Evolutionary conservation across 148 eudicot genomes (phyloP).

Genomic region (Simmondsia chinensis): DNA sequence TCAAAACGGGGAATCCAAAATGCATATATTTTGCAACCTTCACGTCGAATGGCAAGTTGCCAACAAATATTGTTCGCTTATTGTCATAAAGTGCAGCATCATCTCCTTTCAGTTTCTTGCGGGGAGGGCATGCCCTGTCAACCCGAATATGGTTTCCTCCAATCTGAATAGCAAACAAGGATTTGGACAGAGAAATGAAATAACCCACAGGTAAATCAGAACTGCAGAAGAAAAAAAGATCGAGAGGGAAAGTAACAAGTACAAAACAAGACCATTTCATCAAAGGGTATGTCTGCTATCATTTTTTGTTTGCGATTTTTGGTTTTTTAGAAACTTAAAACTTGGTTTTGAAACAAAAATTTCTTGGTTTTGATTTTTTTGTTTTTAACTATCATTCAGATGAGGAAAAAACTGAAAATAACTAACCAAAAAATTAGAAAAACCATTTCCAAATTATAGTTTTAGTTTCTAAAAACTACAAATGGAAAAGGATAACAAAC

Average conservation of each 20-base stretch:
- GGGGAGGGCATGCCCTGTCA: constrained; percentile 99
- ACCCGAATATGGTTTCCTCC: constrained; percentile 87
- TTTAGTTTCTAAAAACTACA: too few species aligned
- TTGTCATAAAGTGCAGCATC: constrained; percentile 53
- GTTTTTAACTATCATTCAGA: too few species aligned
- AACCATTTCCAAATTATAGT: too few species aligned
- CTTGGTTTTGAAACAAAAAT: too few species aligned
- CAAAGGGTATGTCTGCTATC: too few species aligned
- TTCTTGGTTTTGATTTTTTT: too few species aligned
- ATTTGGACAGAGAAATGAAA: background rate
- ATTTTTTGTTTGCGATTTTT: too few species aligned
- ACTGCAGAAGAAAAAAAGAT: background rate
- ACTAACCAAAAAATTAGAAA: too few species aligned
- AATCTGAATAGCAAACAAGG: constrained; percentile 32
- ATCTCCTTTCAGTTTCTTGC: constrained; percentile 91
- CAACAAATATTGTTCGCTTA: constrained; percentile 79
- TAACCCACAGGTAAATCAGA: background rate
- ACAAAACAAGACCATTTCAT: background rate
- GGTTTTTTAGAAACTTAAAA: too few species aligned
- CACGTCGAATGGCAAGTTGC: constrained; percentile 96
- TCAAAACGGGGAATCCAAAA: background rate
- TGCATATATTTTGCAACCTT: constrained; percentile 38
- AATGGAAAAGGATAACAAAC: too few species aligned
- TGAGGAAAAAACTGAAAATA: background rate
- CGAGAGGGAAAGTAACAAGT: background rate